Base-by-base conservation (phyloP, 164 flowering plant genomes). In the Kalanchoe fedtschenkoi region DNA sequence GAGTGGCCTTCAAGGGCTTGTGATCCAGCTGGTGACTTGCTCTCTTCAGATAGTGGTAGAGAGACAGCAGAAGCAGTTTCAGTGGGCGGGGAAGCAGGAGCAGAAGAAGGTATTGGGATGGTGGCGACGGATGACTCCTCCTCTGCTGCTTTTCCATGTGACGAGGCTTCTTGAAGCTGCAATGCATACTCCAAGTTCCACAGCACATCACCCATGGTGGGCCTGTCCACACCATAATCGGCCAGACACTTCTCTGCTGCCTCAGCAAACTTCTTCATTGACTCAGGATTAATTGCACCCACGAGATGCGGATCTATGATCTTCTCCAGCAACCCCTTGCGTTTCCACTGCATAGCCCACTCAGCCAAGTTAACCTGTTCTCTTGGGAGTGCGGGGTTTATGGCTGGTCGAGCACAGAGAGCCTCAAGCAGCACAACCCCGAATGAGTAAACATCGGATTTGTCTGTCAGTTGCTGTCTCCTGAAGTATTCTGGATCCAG, bases 281-380 rank as follows among this genome's bases (percentile, higher is more conserved):
- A 85, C 39, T 85, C 91, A 0, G 80, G 79, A 47, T 74, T 80
- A 53, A 77, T 68, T n/a, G 65, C 41, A 3, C 77, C 86, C 4
- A 55, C 69, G 1, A 85, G 78, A 11, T 30, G 70, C 26, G 82
- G 81, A 44, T 85, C 91, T 0, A 85, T 70, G 63, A 85, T 75
- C 56, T 75, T 78, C 33, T 85, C 88, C 0, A 85, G 74, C 58
- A 67, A 59, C 0, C 75, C 87, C 65, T 85, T 77, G 35, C 80
- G 66, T 71, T 83, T 84, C 80, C 81, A 80, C 47, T 73, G 79
- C 88, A 83, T 77, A 6, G 85, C 88, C 88, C 88, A 85, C 21
- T 85, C 91, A 0, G 88, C 91, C 65, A 85, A 71, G 66, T 82
- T 83, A 53, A 85, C 87, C 59, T 85, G 84, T 35, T 85, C 91